Conservation (phyloP, 495 filamentous ascomycete species). For the Podospora tetraspora region DNA sequence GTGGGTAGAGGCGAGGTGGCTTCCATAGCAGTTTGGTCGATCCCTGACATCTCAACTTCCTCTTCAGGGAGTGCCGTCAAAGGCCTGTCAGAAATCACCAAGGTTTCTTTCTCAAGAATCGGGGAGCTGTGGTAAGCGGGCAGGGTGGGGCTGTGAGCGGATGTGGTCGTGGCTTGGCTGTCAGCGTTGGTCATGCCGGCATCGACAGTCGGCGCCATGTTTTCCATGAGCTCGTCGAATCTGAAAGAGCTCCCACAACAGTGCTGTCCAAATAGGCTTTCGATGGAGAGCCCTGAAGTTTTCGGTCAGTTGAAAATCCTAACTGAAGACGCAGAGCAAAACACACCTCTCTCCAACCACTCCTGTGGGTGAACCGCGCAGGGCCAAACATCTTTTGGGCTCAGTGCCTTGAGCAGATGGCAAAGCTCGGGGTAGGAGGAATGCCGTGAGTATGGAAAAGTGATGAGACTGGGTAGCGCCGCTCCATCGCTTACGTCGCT, state of each 20-base stretch:
- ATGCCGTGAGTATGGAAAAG: slow-evolving; percentile 86
- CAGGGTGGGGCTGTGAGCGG: slow-evolving; percentile 2
- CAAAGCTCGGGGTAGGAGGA: slow-evolving; percentile 81
- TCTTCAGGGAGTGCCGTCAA: neutral
- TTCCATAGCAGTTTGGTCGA: neutral
- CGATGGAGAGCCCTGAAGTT: slow-evolving; percentile 51
- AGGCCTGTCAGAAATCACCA: neutral
- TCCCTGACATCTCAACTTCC: neutral
- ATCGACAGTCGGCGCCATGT: slow-evolving; percentile 7
- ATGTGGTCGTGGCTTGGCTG: slow-evolving; percentile 23
- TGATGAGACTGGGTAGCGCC: slow-evolving; percentile 40
- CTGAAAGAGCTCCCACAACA: slow-evolving; percentile 57
- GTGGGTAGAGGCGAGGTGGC: neutral
- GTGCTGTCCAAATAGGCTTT: slow-evolving; percentile 62
- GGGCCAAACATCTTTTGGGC: slow-evolving; percentile 72
- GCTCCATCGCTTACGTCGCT: neutral
- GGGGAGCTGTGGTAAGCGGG: neutral
- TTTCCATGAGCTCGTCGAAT: slow-evolving; percentile 60
- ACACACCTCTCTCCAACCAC: slow-evolving; percentile 52
- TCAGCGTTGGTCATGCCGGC: neutral
- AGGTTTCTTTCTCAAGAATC: neutral
- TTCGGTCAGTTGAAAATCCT: slow-evolving; percentile 12
- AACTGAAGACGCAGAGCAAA: neutral
- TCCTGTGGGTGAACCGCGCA: slow-evolving; percentile 65
- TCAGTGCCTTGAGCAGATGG: slow-evolving; percentile 60